A percentile compares a stretch with the other conserved stretches of the same genome.
Conservation (phyloP, 1,284 basidiomycete species). For the Vanrija sp. region DNA sequence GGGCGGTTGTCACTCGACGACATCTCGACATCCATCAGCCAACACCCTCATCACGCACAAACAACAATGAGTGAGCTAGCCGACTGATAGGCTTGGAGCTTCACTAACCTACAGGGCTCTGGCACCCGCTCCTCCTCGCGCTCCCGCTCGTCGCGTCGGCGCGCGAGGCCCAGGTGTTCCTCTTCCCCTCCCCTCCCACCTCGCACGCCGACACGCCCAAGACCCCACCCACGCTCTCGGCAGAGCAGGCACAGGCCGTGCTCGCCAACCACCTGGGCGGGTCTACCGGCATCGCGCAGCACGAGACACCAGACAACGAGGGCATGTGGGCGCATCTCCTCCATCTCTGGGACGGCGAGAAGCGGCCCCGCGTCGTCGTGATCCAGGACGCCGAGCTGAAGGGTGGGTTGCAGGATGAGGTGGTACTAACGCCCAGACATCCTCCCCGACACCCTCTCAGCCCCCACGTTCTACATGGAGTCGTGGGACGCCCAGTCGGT, state of each 20-base stretch:
- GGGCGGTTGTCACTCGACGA: too few species aligned
- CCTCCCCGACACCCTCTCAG: not conserved
- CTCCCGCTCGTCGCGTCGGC: slow-evolving; percentile 8
- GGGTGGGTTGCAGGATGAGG: slow-evolving; percentile 21
- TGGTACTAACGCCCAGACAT: not conserved
- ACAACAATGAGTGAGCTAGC: not conserved
- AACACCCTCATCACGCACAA: not conserved
- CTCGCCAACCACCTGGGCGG: slow-evolving; percentile 44
- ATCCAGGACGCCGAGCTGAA: slow-evolving; percentile 40
- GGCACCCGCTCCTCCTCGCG: not conserved
- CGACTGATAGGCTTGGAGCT: not conserved
- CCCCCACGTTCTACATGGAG: slow-evolving; percentile 15
- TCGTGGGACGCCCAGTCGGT: slow-evolving; percentile 3
- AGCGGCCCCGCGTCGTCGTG: slow-evolving; percentile 39
- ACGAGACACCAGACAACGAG: slow-evolving; percentile 39
- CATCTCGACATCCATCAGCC: not conserved
- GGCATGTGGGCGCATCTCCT: slow-evolving; percentile 44
- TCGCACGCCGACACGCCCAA: slow-evolving; percentile 8
- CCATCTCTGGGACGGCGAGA: slow-evolving; percentile 16
- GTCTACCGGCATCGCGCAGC: slow-evolving; percentile 24
- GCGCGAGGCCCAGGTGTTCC: slow-evolving; percentile 37
- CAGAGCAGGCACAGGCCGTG: slow-evolving; percentile 45
- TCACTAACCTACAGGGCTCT: too few species aligned
- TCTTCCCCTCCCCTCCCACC: slow-evolving; percentile 40
- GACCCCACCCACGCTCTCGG: slow-evolving; percentile 30